A percentile compares a stretch with the other conserved stretches of the same genome.
phyloP scores from a whole-genome alignment of 192 early-diverging fungal species.

The Coemansia sp. region DNA sequence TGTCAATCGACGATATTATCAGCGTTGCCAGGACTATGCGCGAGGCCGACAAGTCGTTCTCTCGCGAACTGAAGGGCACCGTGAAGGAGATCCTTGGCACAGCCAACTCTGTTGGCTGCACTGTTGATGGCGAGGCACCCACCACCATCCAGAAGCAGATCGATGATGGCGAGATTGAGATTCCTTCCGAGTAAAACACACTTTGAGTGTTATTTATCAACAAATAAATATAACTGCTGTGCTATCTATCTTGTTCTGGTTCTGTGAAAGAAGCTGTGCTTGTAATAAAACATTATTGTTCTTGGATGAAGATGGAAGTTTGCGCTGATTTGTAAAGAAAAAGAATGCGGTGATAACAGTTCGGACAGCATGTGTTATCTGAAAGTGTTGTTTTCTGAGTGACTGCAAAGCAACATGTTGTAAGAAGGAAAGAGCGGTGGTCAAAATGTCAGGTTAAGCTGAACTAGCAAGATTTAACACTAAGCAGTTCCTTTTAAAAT shows the following conservation, averaged over 20 bases:
- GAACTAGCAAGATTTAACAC: not conserved
- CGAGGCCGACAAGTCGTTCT: constrained; percentile 80
- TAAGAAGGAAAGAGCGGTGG: not conserved
- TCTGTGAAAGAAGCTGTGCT: not conserved
- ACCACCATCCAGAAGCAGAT: constrained; percentile 84
- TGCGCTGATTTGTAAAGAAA: too few species aligned
- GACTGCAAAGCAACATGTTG: constrained; percentile 1
- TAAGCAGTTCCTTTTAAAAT: not conserved
- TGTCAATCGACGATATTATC: constrained; percentile 90
- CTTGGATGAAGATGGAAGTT: not conserved
- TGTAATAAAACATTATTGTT: not conserved
- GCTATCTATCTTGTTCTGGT: not conserved
- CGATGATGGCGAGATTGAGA: constrained; percentile 82
- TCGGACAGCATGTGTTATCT: too few species aligned
- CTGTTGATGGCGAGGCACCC: constrained; percentile 95
- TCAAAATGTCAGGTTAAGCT: not conserved
- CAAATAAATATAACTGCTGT: not conserved
- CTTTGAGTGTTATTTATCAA: constrained; percentile 14
- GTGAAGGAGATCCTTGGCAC: constrained; percentile 95
- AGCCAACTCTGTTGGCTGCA: constrained; percentile 94
- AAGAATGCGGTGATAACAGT: too few species aligned
- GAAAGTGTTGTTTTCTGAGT: too few species aligned
- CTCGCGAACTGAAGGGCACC: constrained; percentile 92
- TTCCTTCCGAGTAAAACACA: constrained; percentile 52
- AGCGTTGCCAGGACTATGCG: constrained; percentile 97